Evolutionary conservation across 2,329 filamentous ascomycete species (phyloP), one percentile per base, ranked within the genome.

Genomic region (Hirsutella thompsonii): DNA sequence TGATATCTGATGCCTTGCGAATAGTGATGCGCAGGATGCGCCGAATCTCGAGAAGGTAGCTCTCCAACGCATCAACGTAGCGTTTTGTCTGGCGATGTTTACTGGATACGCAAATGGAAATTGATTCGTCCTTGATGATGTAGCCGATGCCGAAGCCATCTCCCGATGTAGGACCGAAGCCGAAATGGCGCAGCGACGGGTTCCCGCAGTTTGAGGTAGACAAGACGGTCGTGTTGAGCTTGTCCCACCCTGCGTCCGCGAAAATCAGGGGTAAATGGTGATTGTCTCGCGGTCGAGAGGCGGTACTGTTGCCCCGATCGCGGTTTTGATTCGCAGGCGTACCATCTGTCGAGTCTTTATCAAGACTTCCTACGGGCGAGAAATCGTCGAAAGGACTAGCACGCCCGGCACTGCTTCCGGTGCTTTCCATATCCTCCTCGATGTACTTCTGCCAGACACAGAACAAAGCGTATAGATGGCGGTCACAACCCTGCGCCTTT

Each of bases 181-280:
- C 92, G 53, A 98, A 98, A 53, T 96, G 90, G 2, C 92, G 80
- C 16, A 98, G 77, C 0, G 83, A 87, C 0, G 92, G 92, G 61
- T 96, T 98, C 44, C 92, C 92, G 61, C 92, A 98, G 68, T 98
- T 98, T n/a, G 89, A 95, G 0, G 92, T 96, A 6, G 86, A 94
- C 32, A 98, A 69, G 48, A 96, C 86, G 8, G 90, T 96, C 47
- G 76, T 93, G 67, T 96, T 96, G 49, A 95, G 76, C 57, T 84
- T 89, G 61, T 96, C 90, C 88, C 89, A 98, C 37, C 90, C 92
- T 1, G 74, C 52, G 55, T 98, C 92, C 37, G 81, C 79, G 59
- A 96, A 98, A 42, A 98, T 72, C 5, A 80, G 67, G 0, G 92
- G 92, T 52, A 90, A 72, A 43, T 67, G 55, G 55, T 70, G 55